phyloP scores from a whole-genome alignment of 352 stramenopile species.

The Globisporangium echinulatum region DNA sequence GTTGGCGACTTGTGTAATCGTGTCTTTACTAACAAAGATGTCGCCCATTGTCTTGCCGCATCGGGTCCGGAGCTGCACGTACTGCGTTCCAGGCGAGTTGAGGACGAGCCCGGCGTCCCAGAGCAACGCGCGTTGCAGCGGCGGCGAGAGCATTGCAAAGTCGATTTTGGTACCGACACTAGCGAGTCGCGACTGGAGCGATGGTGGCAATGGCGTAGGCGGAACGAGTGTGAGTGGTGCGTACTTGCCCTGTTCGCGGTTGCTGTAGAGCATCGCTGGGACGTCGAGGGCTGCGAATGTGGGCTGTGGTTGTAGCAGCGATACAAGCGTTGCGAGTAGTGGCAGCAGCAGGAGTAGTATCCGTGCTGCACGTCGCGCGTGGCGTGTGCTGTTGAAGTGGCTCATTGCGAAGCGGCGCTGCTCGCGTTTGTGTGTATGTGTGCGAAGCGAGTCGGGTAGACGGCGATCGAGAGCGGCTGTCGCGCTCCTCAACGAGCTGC shows the following conservation, averaged over 20 bases:
- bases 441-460: no score
- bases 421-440: no score
- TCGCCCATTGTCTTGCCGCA: slow-evolving; percentile 41
- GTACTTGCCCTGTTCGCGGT: background rate
- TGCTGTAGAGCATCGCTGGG: slow-evolving; percentile 14
- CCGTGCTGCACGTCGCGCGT: no score
- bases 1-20: slow-evolving; percentile 18
- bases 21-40: slow-evolving; percentile 34
- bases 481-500: no score
- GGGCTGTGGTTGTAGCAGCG: background rate
- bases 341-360: no score
- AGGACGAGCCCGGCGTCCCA: slow-evolving; percentile 46
- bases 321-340: no score
- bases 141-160: slow-evolving; percentile 23
- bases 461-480: no score
- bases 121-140: slow-evolving; percentile 44
- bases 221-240: slow-evolving; percentile 9
- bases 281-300: slow-evolving; percentile 15
- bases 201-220: slow-evolving; percentile 5
- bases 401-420: no score
- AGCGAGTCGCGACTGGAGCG: slow-evolving; percentile 8
- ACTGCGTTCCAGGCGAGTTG: slow-evolving; percentile 17
- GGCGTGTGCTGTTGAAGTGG: no score
- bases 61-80: slow-evolving; percentile 41
- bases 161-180: background rate